Evolutionary conservation across 805 yeast species (phyloP).

Genomic region (Candida wancherniae): DNA sequence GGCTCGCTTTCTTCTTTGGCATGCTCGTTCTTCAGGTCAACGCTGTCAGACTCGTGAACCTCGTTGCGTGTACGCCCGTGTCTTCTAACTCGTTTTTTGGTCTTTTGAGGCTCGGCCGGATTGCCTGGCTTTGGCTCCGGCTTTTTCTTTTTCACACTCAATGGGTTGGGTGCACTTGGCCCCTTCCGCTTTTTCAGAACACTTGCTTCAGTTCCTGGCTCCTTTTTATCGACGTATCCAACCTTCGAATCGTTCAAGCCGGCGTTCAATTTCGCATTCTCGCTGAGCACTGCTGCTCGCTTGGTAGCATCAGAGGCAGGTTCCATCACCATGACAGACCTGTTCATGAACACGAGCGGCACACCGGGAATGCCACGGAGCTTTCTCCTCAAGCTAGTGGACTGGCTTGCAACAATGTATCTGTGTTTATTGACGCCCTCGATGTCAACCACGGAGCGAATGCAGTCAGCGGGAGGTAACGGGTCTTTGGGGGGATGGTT

Average conservation of each 20-base stretch:
- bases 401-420: slow-evolving; percentile 83
- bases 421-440: slow-evolving; percentile 84
- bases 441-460: slow-evolving; percentile 61
- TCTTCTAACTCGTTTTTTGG: slow-evolving; percentile 14
- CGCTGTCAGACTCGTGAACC: no score
- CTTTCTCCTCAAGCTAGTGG: slow-evolving; percentile 59
- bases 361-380: slow-evolving; percentile 82
- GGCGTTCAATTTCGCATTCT: slow-evolving; percentile 60
- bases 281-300: slow-evolving; percentile 40
- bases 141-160: slow-evolving; percentile 79
- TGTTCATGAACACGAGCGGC: slow-evolving; percentile 79
- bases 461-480: slow-evolving; percentile 68
- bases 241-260: slow-evolving; percentile 73
- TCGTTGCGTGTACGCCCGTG: slow-evolving; percentile 11
- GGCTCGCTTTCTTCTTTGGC: slow-evolving; percentile 2
- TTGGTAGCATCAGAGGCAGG: slow-evolving; percentile 74
- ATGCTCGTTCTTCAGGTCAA: no score
- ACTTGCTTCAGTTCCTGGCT: slow-evolving; percentile 17
- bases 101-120: slow-evolving; percentile 3
- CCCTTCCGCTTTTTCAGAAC: slow-evolving; percentile 53
- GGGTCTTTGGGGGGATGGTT: slow-evolving; percentile 68
- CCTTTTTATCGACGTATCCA: slow-evolving; percentile 32
- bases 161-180: slow-evolving; percentile 82
- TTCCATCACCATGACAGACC: slow-evolving; percentile 95
- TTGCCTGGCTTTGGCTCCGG: slow-evolving; percentile 34